phyloP scores from a whole-genome alignment of 202 grass and related monocot species.

The Setaria italica region DNA sequence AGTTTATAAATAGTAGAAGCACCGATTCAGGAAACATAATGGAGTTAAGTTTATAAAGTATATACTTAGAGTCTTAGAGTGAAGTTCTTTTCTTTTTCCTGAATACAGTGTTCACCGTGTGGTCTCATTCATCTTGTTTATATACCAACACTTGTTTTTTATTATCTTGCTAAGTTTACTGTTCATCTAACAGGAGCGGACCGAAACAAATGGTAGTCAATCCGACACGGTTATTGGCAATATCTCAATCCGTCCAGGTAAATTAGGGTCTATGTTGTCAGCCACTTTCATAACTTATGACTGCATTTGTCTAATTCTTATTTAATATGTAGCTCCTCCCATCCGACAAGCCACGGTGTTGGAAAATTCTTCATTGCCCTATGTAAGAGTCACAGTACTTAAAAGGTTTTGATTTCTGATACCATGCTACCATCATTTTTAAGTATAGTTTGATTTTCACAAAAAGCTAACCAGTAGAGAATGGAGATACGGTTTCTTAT shows the following conservation, averaged over 20 bases:
- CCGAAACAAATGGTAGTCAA: slow-evolving; percentile 15
- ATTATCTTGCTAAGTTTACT: slow-evolving; percentile 22
- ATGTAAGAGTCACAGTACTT: slow-evolving; percentile 37
- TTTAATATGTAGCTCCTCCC: slow-evolving; percentile 42
- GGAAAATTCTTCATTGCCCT: slow-evolving; percentile 35
- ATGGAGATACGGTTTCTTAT: background rate
- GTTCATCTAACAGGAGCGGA: slow-evolving; percentile 46
- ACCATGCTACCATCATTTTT: slow-evolving; percentile 1
- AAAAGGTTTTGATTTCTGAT: background rate
- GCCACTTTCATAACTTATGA: slow-evolving; percentile 31
- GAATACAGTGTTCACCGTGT: background rate
- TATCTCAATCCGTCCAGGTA: slow-evolving; percentile 47
- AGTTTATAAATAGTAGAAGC: no score
- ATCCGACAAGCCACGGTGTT: slow-evolving; percentile 31
- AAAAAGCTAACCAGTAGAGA: background rate
- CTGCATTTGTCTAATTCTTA: slow-evolving; percentile 33
- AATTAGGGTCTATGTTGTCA: background rate
- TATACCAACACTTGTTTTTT: background rate
- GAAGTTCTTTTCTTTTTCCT: background rate
- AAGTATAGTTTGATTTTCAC: background rate
- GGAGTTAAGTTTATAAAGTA: background rate
- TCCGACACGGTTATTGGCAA: slow-evolving; percentile 1
- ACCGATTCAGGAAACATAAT: no score
- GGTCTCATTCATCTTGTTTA: background rate
- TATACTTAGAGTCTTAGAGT: background rate